These are phyloP conservation scores for Funneliformis geosporum DNA, from an alignment of 192 early-diverging fungal genomes.

Conservation along the genomic window DNA sequence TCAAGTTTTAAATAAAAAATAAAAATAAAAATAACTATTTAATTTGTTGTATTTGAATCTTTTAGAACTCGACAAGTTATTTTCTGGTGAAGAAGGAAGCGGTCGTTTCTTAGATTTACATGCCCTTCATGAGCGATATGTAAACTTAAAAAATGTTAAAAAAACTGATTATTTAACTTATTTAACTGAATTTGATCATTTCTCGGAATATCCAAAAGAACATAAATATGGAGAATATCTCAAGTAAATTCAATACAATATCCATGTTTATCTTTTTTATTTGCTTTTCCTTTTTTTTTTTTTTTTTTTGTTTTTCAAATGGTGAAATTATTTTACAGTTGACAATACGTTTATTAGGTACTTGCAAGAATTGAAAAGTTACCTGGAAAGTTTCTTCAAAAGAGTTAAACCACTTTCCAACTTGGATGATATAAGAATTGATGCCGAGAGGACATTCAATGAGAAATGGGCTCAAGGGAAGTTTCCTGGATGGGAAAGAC, in stretches of 20 bases:
- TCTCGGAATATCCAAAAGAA: conserved; percentile 55
- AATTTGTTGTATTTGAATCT: conserved; percentile 37
- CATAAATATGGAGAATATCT: conserved; percentile 63
- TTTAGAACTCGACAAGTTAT: conserved; percentile 76
- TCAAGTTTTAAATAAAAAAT: too few species aligned
- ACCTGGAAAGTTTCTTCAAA: conserved; percentile 74
- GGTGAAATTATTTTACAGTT: too few species aligned
- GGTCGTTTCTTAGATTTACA: conserved; percentile 90
- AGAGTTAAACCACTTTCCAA: conserved; percentile 80
- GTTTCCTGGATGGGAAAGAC: conserved; percentile 66
- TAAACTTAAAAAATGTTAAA: conserved; percentile 74
- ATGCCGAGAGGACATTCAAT: conserved; percentile 59
- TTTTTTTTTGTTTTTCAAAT: neutral
- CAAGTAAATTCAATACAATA: conserved; percentile 45
- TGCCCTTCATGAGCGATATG: conserved; percentile 72
- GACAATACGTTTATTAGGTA: conserved; percentile 48
- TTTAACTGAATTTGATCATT: conserved; percentile 66
- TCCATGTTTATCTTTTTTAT: too few species aligned
- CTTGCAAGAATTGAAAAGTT: conserved; percentile 58
- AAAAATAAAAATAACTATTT: too few species aligned
- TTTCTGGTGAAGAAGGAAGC: conserved; percentile 88
- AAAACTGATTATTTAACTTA: conserved; percentile 69
- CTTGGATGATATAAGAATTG: conserved; percentile 52
- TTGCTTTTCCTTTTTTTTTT: neutral
- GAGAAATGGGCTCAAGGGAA: conserved; percentile 58